Percentiles rank a stretch among this genome's conserved stretches.
These are phyloP conservation scores for Corymbia calophylla DNA, from an alignment of 441 rosid species.

Conservation along the genomic window DNA sequence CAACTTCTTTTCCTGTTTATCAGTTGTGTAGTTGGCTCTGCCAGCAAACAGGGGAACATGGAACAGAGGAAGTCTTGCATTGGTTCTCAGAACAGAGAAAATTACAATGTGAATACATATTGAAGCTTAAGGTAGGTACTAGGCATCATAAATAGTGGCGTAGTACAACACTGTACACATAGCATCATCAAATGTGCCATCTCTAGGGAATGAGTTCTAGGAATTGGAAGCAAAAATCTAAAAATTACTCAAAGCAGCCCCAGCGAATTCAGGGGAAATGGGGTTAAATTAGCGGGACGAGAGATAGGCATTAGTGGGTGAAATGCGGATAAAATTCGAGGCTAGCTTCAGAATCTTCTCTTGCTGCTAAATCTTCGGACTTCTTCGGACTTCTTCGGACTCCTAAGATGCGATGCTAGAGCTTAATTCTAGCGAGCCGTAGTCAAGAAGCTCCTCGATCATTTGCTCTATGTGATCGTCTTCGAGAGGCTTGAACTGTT, in stretches of 20 bases:
- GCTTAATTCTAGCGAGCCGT: constrained; percentile 74
- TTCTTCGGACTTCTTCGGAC: background rate
- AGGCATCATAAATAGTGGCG: background rate
- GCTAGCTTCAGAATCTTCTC: background rate
- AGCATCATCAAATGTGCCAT: background rate
- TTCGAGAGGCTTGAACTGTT: constrained; percentile 50
- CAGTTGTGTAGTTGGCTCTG: background rate
- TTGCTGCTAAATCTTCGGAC: background rate
- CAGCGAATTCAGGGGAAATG: constrained; percentile 10
- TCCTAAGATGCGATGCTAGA: background rate
- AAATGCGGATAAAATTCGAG: background rate
- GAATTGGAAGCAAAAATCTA: background rate
- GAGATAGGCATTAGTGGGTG: background rate
- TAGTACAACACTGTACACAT: background rate
- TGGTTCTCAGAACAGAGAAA: background rate
- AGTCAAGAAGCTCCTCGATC: constrained; percentile 82
- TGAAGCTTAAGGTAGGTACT: background rate
- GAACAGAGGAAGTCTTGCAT: background rate
- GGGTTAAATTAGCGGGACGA: background rate
- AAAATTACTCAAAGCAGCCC: constrained; percentile 23
- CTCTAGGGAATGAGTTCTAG: background rate
- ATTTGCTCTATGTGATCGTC: constrained; percentile 92
- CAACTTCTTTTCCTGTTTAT: background rate
- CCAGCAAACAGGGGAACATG: background rate
- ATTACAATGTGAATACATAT: background rate